Conservation (phyloP, 768 basidiomycete genomes). For the Serendipita vermifera region DNA sequence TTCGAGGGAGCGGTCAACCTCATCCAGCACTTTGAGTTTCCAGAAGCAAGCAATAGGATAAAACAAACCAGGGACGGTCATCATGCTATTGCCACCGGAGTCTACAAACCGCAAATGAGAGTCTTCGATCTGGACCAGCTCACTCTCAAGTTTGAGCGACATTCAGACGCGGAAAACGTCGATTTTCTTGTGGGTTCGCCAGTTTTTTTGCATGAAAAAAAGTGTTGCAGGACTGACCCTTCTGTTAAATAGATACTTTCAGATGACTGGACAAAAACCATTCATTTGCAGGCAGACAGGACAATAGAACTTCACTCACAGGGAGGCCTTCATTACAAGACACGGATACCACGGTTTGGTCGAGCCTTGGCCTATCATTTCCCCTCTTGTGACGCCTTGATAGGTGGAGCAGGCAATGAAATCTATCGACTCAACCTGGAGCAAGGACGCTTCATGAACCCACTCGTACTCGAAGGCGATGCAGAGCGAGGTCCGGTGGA, state of each 20-base stretch:
- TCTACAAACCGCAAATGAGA: constrained; percentile 94
- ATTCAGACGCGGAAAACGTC: constrained; percentile 92
- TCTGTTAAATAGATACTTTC: constrained; percentile 58
- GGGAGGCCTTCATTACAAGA: constrained; percentile 80
- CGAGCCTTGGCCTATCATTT: constrained; percentile 87
- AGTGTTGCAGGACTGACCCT: background rate
- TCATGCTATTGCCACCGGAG: constrained; percentile 87
- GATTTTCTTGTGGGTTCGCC: constrained; percentile 83
- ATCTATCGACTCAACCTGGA: constrained; percentile 91
- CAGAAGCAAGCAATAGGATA: constrained; percentile 86
- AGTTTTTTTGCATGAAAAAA: no score
- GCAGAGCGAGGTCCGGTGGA: constrained; percentile 42
- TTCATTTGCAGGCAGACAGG: constrained; percentile 93
- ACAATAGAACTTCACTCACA: constrained; percentile 91
- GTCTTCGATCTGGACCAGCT: constrained; percentile 93
- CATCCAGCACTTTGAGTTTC: constrained; percentile 93
- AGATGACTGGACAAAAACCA: constrained; percentile 97
- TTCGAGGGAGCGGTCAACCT: constrained; percentile 79
- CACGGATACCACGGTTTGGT: constrained; percentile 89
- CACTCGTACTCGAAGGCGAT: constrained; percentile 46
- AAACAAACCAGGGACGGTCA: constrained; percentile 86
- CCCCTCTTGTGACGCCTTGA: constrained; percentile 80
- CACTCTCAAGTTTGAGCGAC: constrained; percentile 88
- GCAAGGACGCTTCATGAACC: constrained; percentile 83
- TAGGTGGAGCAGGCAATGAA: constrained; percentile 75